Base-by-base conservation (phyloP, 495 filamentous ascomycete species). In the Aspergillus incahuasiensis region DNA sequence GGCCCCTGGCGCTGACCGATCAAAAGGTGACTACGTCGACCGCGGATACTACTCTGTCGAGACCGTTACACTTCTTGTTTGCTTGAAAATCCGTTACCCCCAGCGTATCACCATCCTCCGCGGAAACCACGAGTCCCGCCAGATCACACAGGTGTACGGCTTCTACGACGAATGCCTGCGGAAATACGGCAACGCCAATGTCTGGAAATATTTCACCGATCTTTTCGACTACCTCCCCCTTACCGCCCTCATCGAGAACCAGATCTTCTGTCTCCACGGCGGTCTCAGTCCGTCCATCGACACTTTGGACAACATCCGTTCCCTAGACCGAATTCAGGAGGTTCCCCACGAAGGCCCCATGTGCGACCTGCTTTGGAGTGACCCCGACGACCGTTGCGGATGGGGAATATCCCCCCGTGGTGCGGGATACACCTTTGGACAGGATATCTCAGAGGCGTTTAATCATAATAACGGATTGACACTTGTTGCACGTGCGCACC, bases 161-260 rank as follows among this genome's bases (percentile, higher is more conserved):
- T 97, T 97, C 78, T 97, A 97, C 76, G 92, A 97, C 71, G 92
- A 97, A 68, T 97, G 92, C 69, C 82, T 97, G 48, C 87, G 92
- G 65, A 97, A 97, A 79, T 97, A 97, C 66, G 92, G 92, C 74
- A 97, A 96, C 68, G 94, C 94, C 58, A 97, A 97, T 68, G 94
- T 98, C 60, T 98, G 94, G 94, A 97, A 96, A 81, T 97, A 89
- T 77, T 98, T 97, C 74, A 97, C 94, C 63, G 94, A 98, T 70
- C 85, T 98, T 32, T 97, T 98, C 79, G 94, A 98, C 77, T 98
- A 92, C 75, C 90, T 98, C 39, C 94, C 94, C 60, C 86, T 98
- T 68, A 98, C 94, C 59, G 94, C 94, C 56, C 83, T 98, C 59
- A 98, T 98, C 76, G 92, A 98, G 76, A 97, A 96, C 76, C 94